These are phyloP conservation scores for Mycena leptocephala DNA, from an alignment of 768 basidiomycete species.

Conservation along the genomic window DNA sequence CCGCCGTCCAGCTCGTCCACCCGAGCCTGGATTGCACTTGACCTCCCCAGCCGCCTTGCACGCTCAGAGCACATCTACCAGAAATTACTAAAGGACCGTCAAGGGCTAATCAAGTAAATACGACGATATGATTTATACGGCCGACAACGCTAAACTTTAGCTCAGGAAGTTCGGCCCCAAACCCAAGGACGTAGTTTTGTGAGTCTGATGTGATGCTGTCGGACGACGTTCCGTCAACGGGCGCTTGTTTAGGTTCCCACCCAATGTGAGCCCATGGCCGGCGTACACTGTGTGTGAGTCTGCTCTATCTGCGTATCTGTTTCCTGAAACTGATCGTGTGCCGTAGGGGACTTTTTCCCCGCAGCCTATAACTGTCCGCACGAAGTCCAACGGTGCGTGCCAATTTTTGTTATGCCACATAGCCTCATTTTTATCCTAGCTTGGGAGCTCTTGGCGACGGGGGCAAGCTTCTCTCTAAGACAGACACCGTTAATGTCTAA, in stretches of 20 bases:
- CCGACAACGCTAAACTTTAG: too few relatives aligned
- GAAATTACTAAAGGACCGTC: constrained; percentile 57
- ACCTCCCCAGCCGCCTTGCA: constrained; percentile 57
- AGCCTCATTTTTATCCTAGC: constrained; percentile 30
- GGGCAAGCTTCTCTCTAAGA: too few relatives aligned
- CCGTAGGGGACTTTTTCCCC: constrained; percentile 70
- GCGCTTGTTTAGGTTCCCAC: constrained; percentile 63
- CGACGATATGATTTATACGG: not conserved
- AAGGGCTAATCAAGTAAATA: constrained; percentile 59
- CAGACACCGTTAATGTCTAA: too few relatives aligned
- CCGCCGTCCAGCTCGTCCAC: not conserved
- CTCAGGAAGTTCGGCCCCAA: constrained; percentile 65
- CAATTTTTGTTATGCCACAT: not conserved
- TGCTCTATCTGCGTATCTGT: not conserved
- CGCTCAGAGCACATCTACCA: constrained; percentile 65
- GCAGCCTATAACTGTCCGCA: constrained; percentile 69
- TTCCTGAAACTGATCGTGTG: not conserved
- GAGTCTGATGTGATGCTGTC: constrained; percentile 37
- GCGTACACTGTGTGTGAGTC: constrained; percentile 72
- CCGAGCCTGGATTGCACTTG: constrained; percentile 45
- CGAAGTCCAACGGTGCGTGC: constrained; percentile 60
- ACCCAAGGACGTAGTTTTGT: constrained; percentile 65
- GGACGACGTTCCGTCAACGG: constrained; percentile 8
- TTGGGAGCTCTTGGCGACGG: constrained; percentile 74
- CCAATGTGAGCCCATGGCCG: constrained; percentile 68